Evolutionary conservation across 192 early-diverging fungal genomes (phyloP), one percentile per base, ranked within the genome.

Genomic region (Coemansia sp.): DNA sequence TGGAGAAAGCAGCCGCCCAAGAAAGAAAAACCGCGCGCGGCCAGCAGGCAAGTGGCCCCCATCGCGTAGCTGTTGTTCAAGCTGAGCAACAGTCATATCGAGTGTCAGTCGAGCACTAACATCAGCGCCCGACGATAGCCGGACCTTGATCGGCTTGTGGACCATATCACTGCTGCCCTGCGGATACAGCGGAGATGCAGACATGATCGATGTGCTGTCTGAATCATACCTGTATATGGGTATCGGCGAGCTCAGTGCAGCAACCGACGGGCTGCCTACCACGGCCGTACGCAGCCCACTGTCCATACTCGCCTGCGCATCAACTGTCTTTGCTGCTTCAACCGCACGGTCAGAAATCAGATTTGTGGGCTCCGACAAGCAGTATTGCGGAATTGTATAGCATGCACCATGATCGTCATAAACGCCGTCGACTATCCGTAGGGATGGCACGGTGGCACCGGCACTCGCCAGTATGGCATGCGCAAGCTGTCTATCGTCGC

Each of bases 331-430:
- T 8, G 37, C 22, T 29, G 35, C 15, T 35, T 7, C 32, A 35
- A 0, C 6, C 32, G 32, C 32, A 35, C 32, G 6, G 29, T 27
- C 59, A 5, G 39, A 12, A 2, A 75, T 54, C 2, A 90, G 64
- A 60, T 91, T 91, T 17, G 70, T 60, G 4, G 90, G 87, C 50
- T 70, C 65, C 7, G 76, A 72, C 21, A 92, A 41, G 59, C 91
- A 93, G 68, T 84, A 91, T 29, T 74, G 41, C 5, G 90, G 90
- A 35, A 93, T 83, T 2, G 70, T 64, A 70, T 93, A 93, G 22
- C 81, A 65, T 56, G 87, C 89, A 0, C 91, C 91, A 6, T 83
- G 84, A 65, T 89, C 89, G 69, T 93, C 92, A 65, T 90, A 93
- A 21, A 84, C 91, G n/a, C 92, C 91, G 66, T 93, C 90, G 1